Conservation (phyloP, 129 eudicot genomes). For the Pittosporum tobira region DNA sequence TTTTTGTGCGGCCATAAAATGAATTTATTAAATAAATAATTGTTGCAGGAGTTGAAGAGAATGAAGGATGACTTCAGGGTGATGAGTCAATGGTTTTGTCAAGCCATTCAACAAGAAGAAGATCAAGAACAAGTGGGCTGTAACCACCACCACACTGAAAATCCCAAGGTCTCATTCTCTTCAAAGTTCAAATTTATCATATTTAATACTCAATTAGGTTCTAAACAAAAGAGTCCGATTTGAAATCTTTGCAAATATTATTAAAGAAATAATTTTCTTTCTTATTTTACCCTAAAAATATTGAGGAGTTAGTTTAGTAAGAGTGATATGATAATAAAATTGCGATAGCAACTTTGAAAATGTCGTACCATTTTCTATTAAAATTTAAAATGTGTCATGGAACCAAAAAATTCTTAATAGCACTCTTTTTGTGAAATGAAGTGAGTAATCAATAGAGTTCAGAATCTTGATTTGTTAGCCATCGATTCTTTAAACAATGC, state of each 20-base stretch:
- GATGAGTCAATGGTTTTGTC: constrained; percentile 25
- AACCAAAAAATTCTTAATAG: too few relatives aligned
- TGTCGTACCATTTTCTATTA: too few relatives aligned
- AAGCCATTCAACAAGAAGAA: constrained; percentile 15
- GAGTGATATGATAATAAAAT: too few relatives aligned
- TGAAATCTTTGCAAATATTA: too few relatives aligned
- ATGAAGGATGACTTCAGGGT: constrained; percentile 24
- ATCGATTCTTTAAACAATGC: too few relatives aligned
- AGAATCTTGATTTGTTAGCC: too few relatives aligned
- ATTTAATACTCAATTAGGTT: not conserved
- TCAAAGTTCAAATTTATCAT: not conserved
- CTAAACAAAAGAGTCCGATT: too few relatives aligned
- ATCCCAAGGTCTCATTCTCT: constrained; percentile 17
- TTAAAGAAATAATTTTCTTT: too few relatives aligned
- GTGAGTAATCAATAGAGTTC: too few relatives aligned
- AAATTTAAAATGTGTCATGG: too few relatives aligned
- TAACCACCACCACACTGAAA: not conserved
- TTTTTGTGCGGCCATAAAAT: not conserved
- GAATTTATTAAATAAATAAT: not conserved
- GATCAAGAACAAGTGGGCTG: not conserved
- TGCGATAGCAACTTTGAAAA: too few relatives aligned
- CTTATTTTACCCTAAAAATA: not conserved
- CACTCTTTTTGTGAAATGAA: too few relatives aligned
- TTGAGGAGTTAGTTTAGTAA: not conserved
- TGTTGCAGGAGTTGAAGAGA: constrained; percentile 24